Conservation (phyloP, 73 alveolate genomes). For the Tetrahymena thermophila region DNA sequence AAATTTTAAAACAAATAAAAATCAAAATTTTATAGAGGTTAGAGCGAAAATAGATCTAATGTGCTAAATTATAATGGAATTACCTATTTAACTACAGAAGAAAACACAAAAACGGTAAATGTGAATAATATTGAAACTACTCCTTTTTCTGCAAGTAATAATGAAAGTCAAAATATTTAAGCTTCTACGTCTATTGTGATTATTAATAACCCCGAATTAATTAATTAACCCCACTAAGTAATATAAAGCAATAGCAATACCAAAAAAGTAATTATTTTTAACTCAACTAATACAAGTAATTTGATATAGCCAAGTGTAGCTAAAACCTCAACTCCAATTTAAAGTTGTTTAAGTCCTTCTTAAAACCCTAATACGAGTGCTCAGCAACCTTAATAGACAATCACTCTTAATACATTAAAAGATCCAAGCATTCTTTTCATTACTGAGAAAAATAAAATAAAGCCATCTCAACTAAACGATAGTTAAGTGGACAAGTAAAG, state of each 20-base stretch:
- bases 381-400: background rate
- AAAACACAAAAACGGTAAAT: background rate
- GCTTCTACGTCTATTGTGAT: background rate
- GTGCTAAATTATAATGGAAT: background rate
- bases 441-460: background rate
- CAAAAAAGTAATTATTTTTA: background rate
- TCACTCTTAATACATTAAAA: background rate
- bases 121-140: background rate
- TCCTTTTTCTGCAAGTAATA: background rate
- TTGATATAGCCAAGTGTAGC: background rate
- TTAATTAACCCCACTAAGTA: background rate
- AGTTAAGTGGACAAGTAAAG: background rate
- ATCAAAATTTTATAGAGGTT: background rate
- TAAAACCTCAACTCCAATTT: background rate
- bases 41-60: background rate
- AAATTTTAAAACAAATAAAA: background rate
- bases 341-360: background rate
- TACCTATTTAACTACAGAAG: background rate
- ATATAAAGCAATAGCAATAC: background rate
- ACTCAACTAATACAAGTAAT: background rate
- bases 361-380: background rate
- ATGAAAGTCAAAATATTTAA: background rate
- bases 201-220: background rate
- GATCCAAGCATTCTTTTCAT: background rate
- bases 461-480: background rate